Base-by-base conservation (phyloP, 2,329 filamentous ascomycete genomes). In the Dendryphion nanum region DNA sequence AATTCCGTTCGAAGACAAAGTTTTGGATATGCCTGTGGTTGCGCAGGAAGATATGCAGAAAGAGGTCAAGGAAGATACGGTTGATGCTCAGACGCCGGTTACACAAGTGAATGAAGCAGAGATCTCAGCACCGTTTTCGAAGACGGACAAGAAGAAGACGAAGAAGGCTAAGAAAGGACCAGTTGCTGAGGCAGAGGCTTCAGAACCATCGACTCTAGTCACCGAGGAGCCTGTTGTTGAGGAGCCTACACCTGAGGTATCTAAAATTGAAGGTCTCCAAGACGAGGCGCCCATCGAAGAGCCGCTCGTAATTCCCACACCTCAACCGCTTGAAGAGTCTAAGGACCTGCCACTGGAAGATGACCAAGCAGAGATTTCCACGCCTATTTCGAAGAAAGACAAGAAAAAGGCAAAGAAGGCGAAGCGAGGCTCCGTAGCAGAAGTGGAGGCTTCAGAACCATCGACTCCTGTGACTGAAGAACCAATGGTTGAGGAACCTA, bases 351-450 rank as follows among this genome's bases (percentile, higher is more conserved):
- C n/a, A n/a, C n/a, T n/a, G 10, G 23, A 26, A 26, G 23, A 26
- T 8, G 10, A 26, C 10, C 23, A 26, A 26, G 23, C 24, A 28
- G 30, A 45, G 4, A 38, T 37, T 5, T 26, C 17, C 4, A 15
- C 42, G 4, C 29, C 37, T 7, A 18, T 44, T n/a, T 50, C 68
- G 35, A 68, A 70, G 45, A 76, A 73, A 44, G 69, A 66, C 12
- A 75, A 75, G 47, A 74, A 75, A 41, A 68, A 71, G 28, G 34
- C 33, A 1, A 51, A 51, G 40, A 54, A 51, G 31, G 42, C 14
- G 5, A 54, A 57, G 29, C 41, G 42, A 21, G 37, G 32, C 12
- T 46, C 45, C 6, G 2, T 8, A 13, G 29, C 13, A 10, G 13
- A 10, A 4, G 8, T 14, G 12, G 29, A 30, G 8, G 15, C 12